phyloP scores from a whole-genome alignment of 345 rosid species.

The Camelina hispida region DNA sequence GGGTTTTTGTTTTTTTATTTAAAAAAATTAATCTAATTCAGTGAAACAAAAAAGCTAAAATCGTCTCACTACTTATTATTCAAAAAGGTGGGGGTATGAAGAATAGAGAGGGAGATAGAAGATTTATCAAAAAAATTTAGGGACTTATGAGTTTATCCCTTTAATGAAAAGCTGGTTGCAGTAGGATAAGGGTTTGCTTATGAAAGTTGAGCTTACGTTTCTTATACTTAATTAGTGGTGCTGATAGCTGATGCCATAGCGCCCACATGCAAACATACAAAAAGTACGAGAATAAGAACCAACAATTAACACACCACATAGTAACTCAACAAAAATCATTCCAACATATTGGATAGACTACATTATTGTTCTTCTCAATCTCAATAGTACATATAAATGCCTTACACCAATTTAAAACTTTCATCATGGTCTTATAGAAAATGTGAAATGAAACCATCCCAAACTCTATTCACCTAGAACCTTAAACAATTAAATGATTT shows the following conservation, averaged over 20 bases:
- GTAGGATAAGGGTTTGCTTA: slow-evolving; percentile 14
- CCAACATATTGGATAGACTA: slow-evolving; percentile 19
- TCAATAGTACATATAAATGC: neutral
- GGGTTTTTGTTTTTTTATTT: no score
- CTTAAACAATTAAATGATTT: neutral
- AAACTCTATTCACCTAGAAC: slow-evolving; percentile 24
- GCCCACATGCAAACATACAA: slow-evolving; percentile 58
- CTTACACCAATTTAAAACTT: neutral
- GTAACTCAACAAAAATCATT: slow-evolving; percentile 3
- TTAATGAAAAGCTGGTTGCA: slow-evolving; percentile 16
- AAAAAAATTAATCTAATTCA: no score
- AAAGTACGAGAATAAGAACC: slow-evolving; percentile 48
- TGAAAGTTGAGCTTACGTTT: slow-evolving; percentile 75
- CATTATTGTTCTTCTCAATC: neutral
- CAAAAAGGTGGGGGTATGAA: no score
- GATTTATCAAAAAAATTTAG: no score
- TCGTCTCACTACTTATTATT: no score
- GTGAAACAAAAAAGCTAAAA: no score
- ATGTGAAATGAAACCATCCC: slow-evolving; percentile 15
- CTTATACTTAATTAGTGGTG: slow-evolving; percentile 89
- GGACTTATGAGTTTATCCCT: no score
- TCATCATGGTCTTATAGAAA: slow-evolving; percentile 3
- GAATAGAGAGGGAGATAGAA: no score
- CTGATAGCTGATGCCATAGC: slow-evolving; percentile 78
- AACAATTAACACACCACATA: slow-evolving; percentile 1